Evolutionary conservation across 768 basidiomycete genomes (phyloP).

Genomic region (Lactifluus volemus): DNA sequence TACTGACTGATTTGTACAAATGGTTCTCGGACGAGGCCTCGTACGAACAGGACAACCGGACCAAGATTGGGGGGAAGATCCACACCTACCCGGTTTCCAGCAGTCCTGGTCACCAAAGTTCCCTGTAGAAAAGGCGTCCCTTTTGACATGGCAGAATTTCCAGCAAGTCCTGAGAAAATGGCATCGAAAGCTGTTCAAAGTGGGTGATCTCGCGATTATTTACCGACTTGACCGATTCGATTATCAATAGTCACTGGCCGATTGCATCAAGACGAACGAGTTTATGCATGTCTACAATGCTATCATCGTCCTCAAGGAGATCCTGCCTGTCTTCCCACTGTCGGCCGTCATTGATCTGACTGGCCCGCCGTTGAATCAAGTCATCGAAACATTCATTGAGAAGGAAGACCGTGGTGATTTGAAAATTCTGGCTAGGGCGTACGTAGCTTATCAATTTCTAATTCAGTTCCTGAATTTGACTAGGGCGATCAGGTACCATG

Average conservation of each 20-base stretch:
- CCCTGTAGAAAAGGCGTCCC: conserved; percentile 36
- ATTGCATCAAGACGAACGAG: conserved; percentile 78
- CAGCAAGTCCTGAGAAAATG: conserved; percentile 71
- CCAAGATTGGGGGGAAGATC: conserved; percentile 50
- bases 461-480: not conserved
- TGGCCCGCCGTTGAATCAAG: conserved; percentile 46
- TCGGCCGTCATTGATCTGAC: conserved; percentile 44
- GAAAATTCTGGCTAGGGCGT: conserved; percentile 74
- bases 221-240: not conserved
- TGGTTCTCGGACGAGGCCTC: conserved; percentile 75
- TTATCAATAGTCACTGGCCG: conserved; percentile 55
- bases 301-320: conserved; percentile 88
- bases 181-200: conserved; percentile 69
- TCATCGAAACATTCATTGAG: conserved; percentile 59
- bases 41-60: conserved; percentile 65
- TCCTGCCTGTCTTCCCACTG: conserved; percentile 82
- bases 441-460: conserved; percentile 25
- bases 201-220: conserved; percentile 27
- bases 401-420: conserved; percentile 78
- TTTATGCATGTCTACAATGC: conserved; percentile 98
- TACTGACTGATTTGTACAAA: conserved; percentile 65
- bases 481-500: conserved; percentile 46
- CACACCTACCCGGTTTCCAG: conserved; percentile 64
- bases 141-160: conserved; percentile 65
- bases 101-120: conserved; percentile 40